Base-by-base conservation (phyloP, 179 eudicot species). In the Heliamphora ciliata region DNA sequence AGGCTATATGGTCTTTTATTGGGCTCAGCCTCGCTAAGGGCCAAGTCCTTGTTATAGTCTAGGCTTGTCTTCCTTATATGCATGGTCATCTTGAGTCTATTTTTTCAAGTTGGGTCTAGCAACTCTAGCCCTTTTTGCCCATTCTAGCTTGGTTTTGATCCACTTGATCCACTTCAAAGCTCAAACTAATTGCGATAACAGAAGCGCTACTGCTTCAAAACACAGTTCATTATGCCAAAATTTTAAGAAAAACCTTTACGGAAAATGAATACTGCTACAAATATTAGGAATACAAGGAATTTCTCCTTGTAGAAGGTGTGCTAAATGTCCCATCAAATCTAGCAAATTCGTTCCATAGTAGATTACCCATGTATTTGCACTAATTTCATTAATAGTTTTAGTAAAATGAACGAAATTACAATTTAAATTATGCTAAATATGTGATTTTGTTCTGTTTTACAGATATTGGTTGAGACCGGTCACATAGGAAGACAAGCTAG, bases 401-500 rank as follows among this genome's bases (percentile, higher is more conserved):
- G 58, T 7, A 48, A 51, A 61, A 55, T 31, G 51, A 66, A 66
- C 6, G 17, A 48, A 51, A 60, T 46, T 59, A 6, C 56, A 60
- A 72, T 50, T 69, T 77, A 31, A 31, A 31, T 31, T 31, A 31
- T 31, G 17, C 24, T 55, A 21, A 51, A 17, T 58, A 48, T 70
- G 21, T 82, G 6, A 71, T 76, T 76, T 80, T 72, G 47, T 70
- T 89, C 65, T 44, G 14, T 80, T 84, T 87, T 84, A 76, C 91
- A 96, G 99, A 92, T 96, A 84, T 82, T 89, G 85, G 94, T 97
- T 58, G 99, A 97, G 92, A 97, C 98, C 15, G 99, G 99, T 86
- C 97, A 89, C 79, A 93, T 94, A 4, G 99, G 99, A 74, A 89
- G 99, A 87, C 99, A 97, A 90, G 98, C 99, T 79, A 97, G 99